These are phyloP conservation scores for Albatrellus sp. DNA, from an alignment of 1,284 basidiomycete species.

Conservation along the genomic window DNA sequence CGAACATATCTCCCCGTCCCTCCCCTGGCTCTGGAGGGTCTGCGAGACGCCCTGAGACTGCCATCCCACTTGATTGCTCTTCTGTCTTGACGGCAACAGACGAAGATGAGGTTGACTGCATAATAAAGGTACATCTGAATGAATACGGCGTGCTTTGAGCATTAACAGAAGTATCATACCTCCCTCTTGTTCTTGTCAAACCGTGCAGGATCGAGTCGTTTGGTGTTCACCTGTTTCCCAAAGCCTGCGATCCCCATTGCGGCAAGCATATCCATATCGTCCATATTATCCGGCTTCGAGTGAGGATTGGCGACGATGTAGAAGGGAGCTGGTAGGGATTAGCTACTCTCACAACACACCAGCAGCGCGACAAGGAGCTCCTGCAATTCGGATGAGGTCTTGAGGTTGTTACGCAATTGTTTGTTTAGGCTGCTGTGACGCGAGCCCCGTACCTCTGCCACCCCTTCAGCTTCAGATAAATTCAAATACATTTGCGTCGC, in stretches of 20 bases:
- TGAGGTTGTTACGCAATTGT: no score
- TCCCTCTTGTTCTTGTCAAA: slow-evolving; percentile 60
- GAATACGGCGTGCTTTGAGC: not conserved
- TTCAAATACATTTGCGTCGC: not conserved
- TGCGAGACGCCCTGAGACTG: no score
- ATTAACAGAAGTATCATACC: slow-evolving; percentile 7
- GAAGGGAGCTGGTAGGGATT: not conserved
- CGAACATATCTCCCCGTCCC: no score
- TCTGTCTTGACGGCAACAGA: not conserved
- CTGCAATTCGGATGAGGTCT: no score
- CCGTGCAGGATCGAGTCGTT: slow-evolving; percentile 50
- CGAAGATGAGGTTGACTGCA: not conserved
- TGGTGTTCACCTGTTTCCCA: slow-evolving; percentile 57
- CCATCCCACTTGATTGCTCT: no score
- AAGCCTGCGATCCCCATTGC: slow-evolving; percentile 76
- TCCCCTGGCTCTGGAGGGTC: no score
- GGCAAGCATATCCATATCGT: slow-evolving; percentile 55
- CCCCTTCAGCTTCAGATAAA: not conserved
- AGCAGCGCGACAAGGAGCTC: no score
- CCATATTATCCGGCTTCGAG: slow-evolving; percentile 25
- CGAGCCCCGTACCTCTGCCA: no score
- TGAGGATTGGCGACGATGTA: not conserved
- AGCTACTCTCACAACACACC: not conserved
- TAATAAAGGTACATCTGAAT: not conserved
- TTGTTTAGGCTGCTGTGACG: no score